Evolutionary conservation across 2,329 filamentous ascomycete species (phyloP).

Genomic region (Cucurbitaria berberidis): DNA sequence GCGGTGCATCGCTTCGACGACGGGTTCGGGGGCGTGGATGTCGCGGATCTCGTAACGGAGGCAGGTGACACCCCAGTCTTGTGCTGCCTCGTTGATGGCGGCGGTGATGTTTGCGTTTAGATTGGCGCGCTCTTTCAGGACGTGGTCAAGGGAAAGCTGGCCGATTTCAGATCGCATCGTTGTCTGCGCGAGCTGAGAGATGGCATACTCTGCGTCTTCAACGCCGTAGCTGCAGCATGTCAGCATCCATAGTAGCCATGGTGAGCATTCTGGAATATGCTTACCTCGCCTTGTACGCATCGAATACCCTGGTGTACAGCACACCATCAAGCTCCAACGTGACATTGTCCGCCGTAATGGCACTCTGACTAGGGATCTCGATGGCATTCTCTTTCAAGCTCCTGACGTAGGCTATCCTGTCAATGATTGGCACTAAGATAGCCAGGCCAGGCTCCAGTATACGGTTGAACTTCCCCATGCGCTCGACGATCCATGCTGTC

Average conservation of each 20-base stretch:
- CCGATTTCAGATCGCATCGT: conserved; percentile 99
- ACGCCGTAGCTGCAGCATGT: conserved; percentile 78
- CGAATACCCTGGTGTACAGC: conserved; percentile 93
- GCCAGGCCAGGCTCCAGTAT: conserved; percentile 93
- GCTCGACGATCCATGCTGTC: conserved; percentile 99
- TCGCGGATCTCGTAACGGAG: conserved; percentile 97
- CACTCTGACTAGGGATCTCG: conserved; percentile 96
- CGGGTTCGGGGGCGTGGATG: conserved; percentile 91
- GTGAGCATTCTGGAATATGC: conserved; percentile 21
- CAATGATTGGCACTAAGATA: conserved; percentile 85
- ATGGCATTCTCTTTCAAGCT: conserved; percentile 94
- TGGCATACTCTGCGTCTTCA: conserved; percentile 98
- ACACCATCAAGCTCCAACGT: conserved; percentile 96
- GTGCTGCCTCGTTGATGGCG: conserved; percentile 96
- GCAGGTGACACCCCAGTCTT: conserved; percentile 96
- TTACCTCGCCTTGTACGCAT: conserved; percentile 96
- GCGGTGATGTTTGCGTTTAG: conserved; percentile 99
- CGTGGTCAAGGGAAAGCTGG: conserved; percentile 93
- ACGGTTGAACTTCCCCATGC: conserved; percentile 96
- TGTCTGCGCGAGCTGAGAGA: conserved; percentile 95
- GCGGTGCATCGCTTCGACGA: conserved; percentile 97
- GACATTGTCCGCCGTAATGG: conserved; percentile 98
- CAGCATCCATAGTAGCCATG: conserved; percentile 9
- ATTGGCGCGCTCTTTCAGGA: conserved; percentile 93
- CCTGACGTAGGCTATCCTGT: conserved; percentile 97